These are phyloP conservation scores for Leccinum disarticulatum DNA, from an alignment of 768 basidiomycete genomes.

Conservation along the genomic window DNA sequence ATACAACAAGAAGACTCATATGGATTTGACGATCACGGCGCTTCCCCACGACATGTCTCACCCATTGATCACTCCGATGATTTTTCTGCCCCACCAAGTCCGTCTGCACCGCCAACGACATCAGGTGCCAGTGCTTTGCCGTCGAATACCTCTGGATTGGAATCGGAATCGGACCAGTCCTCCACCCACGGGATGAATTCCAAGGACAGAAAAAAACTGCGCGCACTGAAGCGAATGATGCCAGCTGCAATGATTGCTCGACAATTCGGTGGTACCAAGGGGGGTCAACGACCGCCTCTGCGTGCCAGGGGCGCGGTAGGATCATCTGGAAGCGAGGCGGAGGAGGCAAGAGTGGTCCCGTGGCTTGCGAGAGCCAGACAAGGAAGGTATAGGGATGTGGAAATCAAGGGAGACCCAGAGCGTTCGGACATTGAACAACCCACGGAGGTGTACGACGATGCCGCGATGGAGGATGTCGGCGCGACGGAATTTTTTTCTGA, in stretches of 20 bases:
- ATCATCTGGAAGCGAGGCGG: conserved; percentile 33
- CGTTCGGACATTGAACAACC: conserved; percentile 45
- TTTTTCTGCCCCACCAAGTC: conserved; percentile 16
- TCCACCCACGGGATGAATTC: conserved; percentile 18
- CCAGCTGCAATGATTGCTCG: conserved; percentile 51
- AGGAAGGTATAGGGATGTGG: conserved; percentile 34
- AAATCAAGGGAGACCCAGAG: conserved; percentile 64
- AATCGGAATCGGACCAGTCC: conserved; percentile 12
- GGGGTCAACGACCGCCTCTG: conserved; percentile 11
- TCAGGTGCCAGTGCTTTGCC: conserved; percentile 17
- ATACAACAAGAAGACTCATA: conserved; percentile 17
- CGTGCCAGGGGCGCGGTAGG: conserved; percentile 10
- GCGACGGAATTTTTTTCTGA: conserved; percentile 13
- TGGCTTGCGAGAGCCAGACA: conserved; percentile 50
- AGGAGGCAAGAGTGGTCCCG: conserved; percentile 44
- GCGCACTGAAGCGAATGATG: conserved; percentile 49
- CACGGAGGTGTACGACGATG: not conserved
- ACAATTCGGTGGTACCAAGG: conserved; percentile 22
- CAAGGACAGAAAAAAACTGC: conserved; percentile 37
- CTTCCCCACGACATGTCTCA: conserved; percentile 1
- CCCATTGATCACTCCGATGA: conserved; percentile 2
- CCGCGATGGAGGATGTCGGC: not conserved
- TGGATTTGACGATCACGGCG: conserved; percentile 10
- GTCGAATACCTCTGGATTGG: conserved; percentile 6
- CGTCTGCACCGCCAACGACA: conserved; percentile 16